phyloP scores from a whole-genome alignment of 2,329 filamentous ascomycete species.

The Raffaelea ambrosiae region DNA sequence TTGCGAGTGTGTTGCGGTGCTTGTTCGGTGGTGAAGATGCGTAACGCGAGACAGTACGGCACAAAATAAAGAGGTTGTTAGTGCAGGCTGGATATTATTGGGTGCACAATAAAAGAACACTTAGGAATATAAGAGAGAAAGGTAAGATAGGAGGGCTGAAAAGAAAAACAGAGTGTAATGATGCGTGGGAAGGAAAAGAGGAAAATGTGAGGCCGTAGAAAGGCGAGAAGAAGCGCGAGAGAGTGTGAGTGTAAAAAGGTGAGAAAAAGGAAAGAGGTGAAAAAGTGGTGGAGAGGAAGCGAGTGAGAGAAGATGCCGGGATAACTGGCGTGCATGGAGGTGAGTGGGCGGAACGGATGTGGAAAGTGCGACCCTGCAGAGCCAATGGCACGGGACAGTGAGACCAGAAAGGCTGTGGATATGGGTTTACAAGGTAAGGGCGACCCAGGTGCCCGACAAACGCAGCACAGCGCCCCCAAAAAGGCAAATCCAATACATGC shows the following conservation, averaged over 20 bases:
- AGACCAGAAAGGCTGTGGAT: conserved; percentile 1
- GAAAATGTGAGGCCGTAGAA: not conserved
- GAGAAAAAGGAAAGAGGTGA: conserved; percentile 5
- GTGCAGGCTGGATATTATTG: not conserved
- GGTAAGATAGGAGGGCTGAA: too few relatives aligned
- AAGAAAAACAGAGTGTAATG: not conserved
- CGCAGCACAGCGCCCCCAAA: not conserved
- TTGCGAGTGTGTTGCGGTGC: not conserved
- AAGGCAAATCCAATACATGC: too few relatives aligned
- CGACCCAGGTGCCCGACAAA: too few relatives aligned
- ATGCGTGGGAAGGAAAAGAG: not conserved
- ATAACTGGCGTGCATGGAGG: not conserved
- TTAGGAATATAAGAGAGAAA: not conserved
- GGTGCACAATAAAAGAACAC: not conserved
- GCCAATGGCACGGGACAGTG: conserved; percentile 7
- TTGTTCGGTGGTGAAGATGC: not conserved
- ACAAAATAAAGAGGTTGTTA: not conserved
- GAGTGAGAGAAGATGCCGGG: conserved; percentile 2
- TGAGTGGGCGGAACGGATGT: conserved; percentile 8
- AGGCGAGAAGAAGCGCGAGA: not conserved
- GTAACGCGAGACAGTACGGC: too few relatives aligned
- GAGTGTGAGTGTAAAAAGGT: not conserved
- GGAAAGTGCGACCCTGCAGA: conserved; percentile 8
- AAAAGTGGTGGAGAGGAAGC: conserved; percentile 7
- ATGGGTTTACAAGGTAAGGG: not conserved